Evolutionary conservation across 2,329 filamentous ascomycete genomes (phyloP).

Genomic region (Alternaria conjuncta): DNA sequence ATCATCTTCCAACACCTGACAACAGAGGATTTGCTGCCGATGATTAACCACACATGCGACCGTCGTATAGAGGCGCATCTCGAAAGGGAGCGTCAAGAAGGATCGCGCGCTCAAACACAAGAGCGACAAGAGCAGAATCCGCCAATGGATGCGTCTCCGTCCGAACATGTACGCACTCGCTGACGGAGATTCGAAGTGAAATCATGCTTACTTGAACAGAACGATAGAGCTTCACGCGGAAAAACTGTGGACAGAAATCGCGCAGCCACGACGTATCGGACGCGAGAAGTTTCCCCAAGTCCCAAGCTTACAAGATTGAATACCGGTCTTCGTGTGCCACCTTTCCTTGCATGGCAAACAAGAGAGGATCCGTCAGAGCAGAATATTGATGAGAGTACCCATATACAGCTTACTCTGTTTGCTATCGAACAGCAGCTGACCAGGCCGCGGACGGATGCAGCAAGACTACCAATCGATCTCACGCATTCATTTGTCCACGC

Average conservation of each 20-base stretch:
- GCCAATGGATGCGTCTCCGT: background rate
- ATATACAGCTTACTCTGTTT: background rate
- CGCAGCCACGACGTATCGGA: background rate
- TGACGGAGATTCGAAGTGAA: no score
- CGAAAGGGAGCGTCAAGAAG: background rate
- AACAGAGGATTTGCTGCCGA: background rate
- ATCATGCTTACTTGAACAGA: no score
- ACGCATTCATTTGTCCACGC: background rate
- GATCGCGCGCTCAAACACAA: background rate
- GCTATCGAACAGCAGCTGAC: background rate
- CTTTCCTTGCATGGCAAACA: background rate
- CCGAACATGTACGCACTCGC: background rate
- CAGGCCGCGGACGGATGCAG: background rate
- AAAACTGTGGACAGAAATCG: background rate
- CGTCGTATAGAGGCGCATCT: background rate
- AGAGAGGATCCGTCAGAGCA: background rate
- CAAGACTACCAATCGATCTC: background rate
- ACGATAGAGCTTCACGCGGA: background rate
- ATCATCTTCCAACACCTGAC: background rate
- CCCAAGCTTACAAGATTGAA: background rate
- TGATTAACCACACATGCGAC: background rate
- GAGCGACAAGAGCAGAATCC: background rate
- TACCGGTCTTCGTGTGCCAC: background rate
- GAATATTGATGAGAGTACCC: background rate
- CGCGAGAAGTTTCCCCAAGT: background rate